Evolutionary conservation across 2,329 filamentous ascomycete genomes (phyloP).

Genomic region (Cercospora zeae-maydis): DNA sequence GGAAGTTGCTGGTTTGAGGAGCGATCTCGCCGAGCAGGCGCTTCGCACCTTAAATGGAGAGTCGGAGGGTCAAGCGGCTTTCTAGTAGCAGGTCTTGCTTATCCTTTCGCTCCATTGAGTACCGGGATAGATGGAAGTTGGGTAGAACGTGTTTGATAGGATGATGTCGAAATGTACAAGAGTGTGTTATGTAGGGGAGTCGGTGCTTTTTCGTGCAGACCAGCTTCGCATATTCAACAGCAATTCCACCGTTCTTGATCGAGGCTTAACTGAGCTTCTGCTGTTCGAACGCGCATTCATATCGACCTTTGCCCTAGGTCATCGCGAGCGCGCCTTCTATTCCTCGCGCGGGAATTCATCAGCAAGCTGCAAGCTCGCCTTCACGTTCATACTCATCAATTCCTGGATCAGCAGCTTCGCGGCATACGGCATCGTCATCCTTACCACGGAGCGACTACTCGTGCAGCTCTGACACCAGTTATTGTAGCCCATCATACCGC

Average conservation of each 20-base stretch:
- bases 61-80: conserved; percentile 28
- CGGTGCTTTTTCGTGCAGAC: background rate
- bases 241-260: background rate
- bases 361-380: conserved; percentile 81
- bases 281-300: background rate
- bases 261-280: background rate
- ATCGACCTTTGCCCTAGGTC: background rate
- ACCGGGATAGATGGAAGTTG: background rate
- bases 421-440: conserved; percentile 96
- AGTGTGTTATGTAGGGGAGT: background rate
- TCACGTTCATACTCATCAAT: conserved; percentile 97
- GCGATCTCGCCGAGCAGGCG: conserved; percentile 48
- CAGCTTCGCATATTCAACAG: background rate
- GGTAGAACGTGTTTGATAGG: background rate
- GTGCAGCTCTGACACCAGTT: conserved; percentile 93
- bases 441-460: conserved; percentile 75
- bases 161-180: background rate
- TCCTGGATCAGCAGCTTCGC: conserved; percentile 96
- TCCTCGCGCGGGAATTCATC: conserved; percentile 74
- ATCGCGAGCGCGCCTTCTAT: background rate
- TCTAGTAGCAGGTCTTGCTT: conserved; percentile 21
- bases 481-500: conserved; percentile 91
- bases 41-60: conserved; percentile 36
- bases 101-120: background rate
- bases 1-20: conserved; percentile 44